phyloP scores from a whole-genome alignment of 768 basidiomycete species.

The Lentinus brumalis region DNA sequence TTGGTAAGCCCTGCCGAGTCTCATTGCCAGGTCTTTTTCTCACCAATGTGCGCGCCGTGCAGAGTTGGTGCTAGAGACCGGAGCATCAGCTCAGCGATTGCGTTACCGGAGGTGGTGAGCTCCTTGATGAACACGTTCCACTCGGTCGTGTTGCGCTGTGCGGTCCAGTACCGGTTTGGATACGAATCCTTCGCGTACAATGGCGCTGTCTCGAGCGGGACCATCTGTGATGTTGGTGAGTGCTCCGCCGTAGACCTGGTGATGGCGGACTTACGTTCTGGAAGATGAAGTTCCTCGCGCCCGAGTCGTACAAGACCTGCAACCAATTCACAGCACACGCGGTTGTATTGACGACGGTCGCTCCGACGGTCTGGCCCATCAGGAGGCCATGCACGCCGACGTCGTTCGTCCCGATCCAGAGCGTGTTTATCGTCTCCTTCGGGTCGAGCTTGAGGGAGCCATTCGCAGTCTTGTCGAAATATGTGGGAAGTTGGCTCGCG shows the following conservation, averaged over 20 bases:
- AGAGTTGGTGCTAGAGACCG: constrained; percentile 27
- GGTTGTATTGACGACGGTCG: constrained; percentile 62
- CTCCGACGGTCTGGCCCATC: constrained; percentile 48
- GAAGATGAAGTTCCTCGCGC: constrained; percentile 69
- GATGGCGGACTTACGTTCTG: too few relatives aligned
- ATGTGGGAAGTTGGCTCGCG: constrained; percentile 57
- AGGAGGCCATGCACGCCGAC: constrained; percentile 56
- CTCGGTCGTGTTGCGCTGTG: constrained; percentile 35
- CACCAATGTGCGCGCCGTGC: constrained; percentile 58
- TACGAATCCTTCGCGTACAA: constrained; percentile 36
- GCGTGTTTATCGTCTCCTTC: constrained; percentile 56
- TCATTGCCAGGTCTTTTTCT: background rate
- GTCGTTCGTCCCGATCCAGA: constrained; percentile 69
- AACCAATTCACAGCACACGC: constrained; percentile 64
- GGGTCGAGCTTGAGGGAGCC: constrained; percentile 41
- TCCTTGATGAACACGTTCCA: constrained; percentile 38
- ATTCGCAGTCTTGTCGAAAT: constrained; percentile 46
- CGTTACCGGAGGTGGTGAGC: constrained; percentile 33
- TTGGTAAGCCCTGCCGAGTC: background rate
- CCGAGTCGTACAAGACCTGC: constrained; percentile 52
- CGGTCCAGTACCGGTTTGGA: constrained; percentile 37
- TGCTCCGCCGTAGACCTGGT: too few relatives aligned
- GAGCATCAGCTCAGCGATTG: constrained; percentile 29
- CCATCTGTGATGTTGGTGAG: constrained; percentile 28
- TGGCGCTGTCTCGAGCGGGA: constrained; percentile 33